A percentile compares a stretch with the other conserved stretches of the same genome.
Evolutionary conservation across 495 filamentous ascomycete species (phyloP).

Genomic region (Pseudoneurospora amorphoporcata): DNA sequence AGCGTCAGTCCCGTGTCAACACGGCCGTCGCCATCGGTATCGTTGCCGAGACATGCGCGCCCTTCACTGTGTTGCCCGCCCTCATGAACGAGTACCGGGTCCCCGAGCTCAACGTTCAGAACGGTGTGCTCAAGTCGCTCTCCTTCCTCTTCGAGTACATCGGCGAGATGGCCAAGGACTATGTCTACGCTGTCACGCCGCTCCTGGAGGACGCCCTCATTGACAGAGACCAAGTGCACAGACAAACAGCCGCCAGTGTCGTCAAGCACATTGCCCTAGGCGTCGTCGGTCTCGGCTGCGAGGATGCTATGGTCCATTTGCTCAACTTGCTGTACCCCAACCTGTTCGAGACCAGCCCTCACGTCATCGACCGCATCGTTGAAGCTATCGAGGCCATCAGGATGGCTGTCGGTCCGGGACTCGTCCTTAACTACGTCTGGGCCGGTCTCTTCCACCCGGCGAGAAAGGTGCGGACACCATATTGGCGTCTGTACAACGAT

Average conservation of each 20-base stretch:
- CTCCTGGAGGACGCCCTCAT: constrained; percentile 94
- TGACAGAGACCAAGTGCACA: constrained; percentile 96
- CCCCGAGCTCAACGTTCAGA: constrained; percentile 96
- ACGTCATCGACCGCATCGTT: constrained; percentile 96
- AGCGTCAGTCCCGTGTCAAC: constrained; percentile 95
- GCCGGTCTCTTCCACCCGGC: constrained; percentile 95
- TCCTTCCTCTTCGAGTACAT: constrained; percentile 99
- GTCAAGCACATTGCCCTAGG: constrained; percentile 97
- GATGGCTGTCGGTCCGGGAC: constrained; percentile 82
- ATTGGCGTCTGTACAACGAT: constrained; percentile 94
- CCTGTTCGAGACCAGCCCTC: constrained; percentile 94
- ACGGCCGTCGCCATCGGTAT: constrained; percentile 98
- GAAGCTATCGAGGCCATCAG: constrained; percentile 96
- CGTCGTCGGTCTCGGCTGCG: constrained; percentile 92
- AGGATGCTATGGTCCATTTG: constrained; percentile 97
- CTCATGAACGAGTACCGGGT: constrained; percentile 99
- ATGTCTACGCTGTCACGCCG: constrained; percentile 97
- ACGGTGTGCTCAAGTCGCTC: constrained; percentile 93
- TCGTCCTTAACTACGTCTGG: constrained; percentile 96
- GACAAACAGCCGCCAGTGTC: constrained; percentile 90
- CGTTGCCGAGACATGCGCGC: constrained; percentile 98
- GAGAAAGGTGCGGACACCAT: constrained; percentile 82
- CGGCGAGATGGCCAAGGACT: constrained; percentile 99
- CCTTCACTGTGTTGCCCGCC: constrained; percentile 96
- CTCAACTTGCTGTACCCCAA: constrained; percentile 95